These are phyloP conservation scores for Alternaria triticina DNA, from an alignment of 2,329 filamentous ascomycete species.

Conservation along the genomic window DNA sequence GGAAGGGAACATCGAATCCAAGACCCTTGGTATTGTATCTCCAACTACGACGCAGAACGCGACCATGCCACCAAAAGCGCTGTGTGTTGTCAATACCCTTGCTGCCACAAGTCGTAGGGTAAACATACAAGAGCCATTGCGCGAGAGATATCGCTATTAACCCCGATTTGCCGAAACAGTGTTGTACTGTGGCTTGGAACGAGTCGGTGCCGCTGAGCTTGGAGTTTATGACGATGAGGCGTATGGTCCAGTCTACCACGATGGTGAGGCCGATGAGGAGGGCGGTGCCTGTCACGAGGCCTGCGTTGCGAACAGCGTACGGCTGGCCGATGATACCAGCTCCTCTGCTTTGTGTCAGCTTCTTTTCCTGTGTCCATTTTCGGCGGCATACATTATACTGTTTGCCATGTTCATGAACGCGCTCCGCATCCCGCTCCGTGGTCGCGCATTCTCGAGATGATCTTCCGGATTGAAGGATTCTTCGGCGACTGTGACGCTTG, in stretches of 20 bases:
- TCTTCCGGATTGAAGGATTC: constrained; percentile 64
- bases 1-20: constrained; percentile 80
- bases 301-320: constrained; percentile 94
- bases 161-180: constrained; percentile 89
- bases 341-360: constrained; percentile 51
- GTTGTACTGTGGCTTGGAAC: constrained; percentile 94
- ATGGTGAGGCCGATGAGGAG: constrained; percentile 81
- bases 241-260: constrained; percentile 95
- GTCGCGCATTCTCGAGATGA: constrained; percentile 67
- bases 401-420: constrained; percentile 99
- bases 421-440: constrained; percentile 82
- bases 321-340: constrained; percentile 80
- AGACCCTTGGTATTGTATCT: constrained; percentile 91
- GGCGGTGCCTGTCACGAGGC: constrained; percentile 78
- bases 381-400: constrained; percentile 74
- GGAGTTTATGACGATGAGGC: constrained; percentile 95
- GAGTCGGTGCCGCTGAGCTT: constrained; percentile 93
- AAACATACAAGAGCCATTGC: constrained; percentile 84
- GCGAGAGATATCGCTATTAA: constrained; percentile 89
- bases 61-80: constrained; percentile 96
- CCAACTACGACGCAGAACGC: constrained; percentile 98
- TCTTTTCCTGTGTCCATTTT: fast-evolving
- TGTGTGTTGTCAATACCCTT: constrained; percentile 36
- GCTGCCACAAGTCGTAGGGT: not conserved
- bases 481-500: constrained; percentile 73